Evolutionary conservation across 2,329 filamentous ascomycete species (phyloP).

Genomic region (Ceratocystis huliohia): DNA sequence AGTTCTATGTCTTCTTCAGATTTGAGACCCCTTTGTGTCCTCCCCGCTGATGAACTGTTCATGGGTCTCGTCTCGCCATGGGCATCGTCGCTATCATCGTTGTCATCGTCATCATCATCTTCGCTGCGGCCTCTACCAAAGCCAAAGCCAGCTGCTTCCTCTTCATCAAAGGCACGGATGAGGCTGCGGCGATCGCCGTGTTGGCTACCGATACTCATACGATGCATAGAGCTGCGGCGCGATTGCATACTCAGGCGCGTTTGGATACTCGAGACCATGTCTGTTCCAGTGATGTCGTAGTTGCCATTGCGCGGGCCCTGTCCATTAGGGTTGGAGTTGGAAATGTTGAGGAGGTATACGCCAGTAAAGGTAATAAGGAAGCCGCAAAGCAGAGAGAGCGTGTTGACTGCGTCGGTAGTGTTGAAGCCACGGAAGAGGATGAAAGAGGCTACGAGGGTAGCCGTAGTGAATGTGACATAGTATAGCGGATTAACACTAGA

Average conservation of each 20-base stretch:
- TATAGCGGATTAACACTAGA: slow-evolving; percentile 83
- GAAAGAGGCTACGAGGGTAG: slow-evolving; percentile 85
- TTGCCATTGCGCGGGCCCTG: slow-evolving; percentile 50
- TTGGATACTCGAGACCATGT: slow-evolving; percentile 77
- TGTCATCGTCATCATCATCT: slow-evolving; percentile 63
- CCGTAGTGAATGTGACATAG: slow-evolving; percentile 95
- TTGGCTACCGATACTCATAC: slow-evolving; percentile 51
- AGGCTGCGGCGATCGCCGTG: slow-evolving; percentile 65
- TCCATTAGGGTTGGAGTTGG: slow-evolving; percentile 77
- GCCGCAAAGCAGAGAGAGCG: slow-evolving; percentile 78
- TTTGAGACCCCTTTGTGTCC: slow-evolving; percentile 30
- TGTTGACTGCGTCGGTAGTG: slow-evolving; percentile 82
- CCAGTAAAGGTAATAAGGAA: slow-evolving; percentile 93
- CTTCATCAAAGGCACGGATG: slow-evolving; percentile 81
- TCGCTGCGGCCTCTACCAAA: slow-evolving; percentile 58
- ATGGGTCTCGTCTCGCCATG: slow-evolving; percentile 22
- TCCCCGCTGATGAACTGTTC: slow-evolving; percentile 23
- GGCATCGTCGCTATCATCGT: slow-evolving; percentile 45
- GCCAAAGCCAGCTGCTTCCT: slow-evolving; percentile 60
- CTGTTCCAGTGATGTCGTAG: slow-evolving; percentile 74
- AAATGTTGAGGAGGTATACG: slow-evolving; percentile 93
- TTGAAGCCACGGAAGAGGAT: slow-evolving; percentile 95
- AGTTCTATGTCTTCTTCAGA: slow-evolving; percentile 39
- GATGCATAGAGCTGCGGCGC: slow-evolving; percentile 55
- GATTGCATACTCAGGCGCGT: slow-evolving; percentile 90